phyloP scores from a whole-genome alignment of 2,329 filamentous ascomycete genomes.

The Pseudocercospora fijiensis region DNA sequence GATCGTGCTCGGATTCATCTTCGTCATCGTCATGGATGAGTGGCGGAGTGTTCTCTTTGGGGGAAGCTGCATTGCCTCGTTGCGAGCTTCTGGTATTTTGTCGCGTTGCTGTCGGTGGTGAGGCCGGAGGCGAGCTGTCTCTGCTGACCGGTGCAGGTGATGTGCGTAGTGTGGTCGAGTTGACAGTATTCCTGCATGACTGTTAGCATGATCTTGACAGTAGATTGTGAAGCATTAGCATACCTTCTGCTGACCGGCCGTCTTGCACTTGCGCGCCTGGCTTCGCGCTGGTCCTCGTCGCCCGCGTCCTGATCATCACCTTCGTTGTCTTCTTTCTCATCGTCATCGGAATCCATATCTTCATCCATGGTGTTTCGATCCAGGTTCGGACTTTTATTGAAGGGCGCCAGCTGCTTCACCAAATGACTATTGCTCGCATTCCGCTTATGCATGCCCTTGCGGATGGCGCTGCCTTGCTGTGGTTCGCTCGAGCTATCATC shows the following conservation, averaged over 20 bases:
- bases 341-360: slow-evolving; percentile 12
- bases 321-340: slow-evolving; percentile 11
- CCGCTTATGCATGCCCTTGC: slow-evolving; percentile 30
- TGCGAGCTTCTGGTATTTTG: slow-evolving; percentile 18
- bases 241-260: slow-evolving; percentile 21
- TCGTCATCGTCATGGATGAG: slow-evolving; percentile 28
- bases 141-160: slow-evolving; percentile 23
- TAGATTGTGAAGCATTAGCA: background rate
- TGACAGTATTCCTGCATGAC: slow-evolving; percentile 20
- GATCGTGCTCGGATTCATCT: slow-evolving; percentile 35
- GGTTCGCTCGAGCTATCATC: slow-evolving; percentile 34
- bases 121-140: slow-evolving; percentile 22
- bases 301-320: slow-evolving; percentile 9
- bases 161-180: slow-evolving; percentile 19
- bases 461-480: slow-evolving; percentile 34
- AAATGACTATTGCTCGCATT: slow-evolving; percentile 38
- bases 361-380: slow-evolving; percentile 41
- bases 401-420: slow-evolving; percentile 42
- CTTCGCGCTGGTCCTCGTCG: slow-evolving; percentile 20
- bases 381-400: slow-evolving; percentile 40
- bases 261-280: slow-evolving; percentile 21
- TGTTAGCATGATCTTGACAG: background rate
- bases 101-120: slow-evolving; percentile 24
- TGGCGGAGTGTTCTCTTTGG: slow-evolving; percentile 10
- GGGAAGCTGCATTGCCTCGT: slow-evolving; percentile 10